A percentile compares a stretch with the other conserved stretches of the same genome.
Conservation (phyloP, 768 basidiomycete species). For the Clitopilus passeckerianus region DNA sequence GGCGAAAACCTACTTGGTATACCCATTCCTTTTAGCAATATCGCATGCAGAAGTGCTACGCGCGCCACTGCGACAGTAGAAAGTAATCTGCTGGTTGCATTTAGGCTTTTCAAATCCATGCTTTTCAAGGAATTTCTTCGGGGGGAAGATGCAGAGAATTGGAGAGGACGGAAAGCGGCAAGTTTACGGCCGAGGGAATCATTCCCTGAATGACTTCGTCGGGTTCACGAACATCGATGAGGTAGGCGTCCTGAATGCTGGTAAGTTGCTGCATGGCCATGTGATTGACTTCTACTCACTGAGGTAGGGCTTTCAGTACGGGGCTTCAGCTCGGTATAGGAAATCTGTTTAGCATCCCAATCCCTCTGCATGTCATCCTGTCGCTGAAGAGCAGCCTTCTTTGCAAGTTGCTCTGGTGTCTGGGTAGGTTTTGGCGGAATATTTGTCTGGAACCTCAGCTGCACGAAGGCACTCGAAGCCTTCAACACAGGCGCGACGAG, state of each 20-base stretch:
- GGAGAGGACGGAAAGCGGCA: slow-evolving; percentile 78
- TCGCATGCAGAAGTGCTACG: slow-evolving; percentile 80
- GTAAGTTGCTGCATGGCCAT: slow-evolving; percentile 1
- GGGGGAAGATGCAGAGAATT: slow-evolving; percentile 54
- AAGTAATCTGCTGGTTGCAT: slow-evolving; percentile 69
- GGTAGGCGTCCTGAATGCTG: slow-evolving; percentile 50
- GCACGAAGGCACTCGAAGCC: slow-evolving; percentile 2
- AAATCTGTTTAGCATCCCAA: slow-evolving; percentile 71
- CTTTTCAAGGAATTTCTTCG: slow-evolving; percentile 53
- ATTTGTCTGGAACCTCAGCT: slow-evolving; percentile 14
- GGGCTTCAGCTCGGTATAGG: slow-evolving; percentile 80
- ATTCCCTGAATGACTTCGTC: slow-evolving; percentile 88
- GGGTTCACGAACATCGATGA: slow-evolving; percentile 91
- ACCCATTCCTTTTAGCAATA: slow-evolving; percentile 78
- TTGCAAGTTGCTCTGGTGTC: slow-evolving; percentile 24
- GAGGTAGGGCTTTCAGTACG: slow-evolving; percentile 70
- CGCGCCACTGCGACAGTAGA: slow-evolving; percentile 89
- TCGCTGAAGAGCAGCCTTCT: slow-evolving; percentile 28
- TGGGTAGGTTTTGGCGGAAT: slow-evolving; percentile 14
- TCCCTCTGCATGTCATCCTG: slow-evolving; percentile 51
- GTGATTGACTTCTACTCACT: slow-evolving; percentile 28
- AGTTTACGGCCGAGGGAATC: slow-evolving; percentile 88
- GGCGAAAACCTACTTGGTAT: slow-evolving; percentile 50
- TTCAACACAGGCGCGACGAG: slow-evolving; percentile 4
- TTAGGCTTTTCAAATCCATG: slow-evolving; percentile 74